Conservation (phyloP, 2,329 filamentous ascomycete genomes). For the Xylariaceae sp. region DNA sequence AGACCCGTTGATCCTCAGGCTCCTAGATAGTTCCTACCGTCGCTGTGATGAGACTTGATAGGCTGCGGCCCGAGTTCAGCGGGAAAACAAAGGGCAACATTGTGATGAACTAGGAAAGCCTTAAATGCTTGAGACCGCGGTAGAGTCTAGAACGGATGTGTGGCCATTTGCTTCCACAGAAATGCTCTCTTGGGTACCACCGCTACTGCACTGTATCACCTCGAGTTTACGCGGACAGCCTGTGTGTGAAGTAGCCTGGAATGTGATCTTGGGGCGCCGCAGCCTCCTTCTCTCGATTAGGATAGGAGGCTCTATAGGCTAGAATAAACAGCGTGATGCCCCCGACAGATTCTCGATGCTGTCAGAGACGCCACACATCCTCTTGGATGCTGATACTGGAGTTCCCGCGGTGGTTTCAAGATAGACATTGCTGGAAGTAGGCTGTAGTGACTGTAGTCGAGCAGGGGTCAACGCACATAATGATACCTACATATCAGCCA, state of each 20-base stretch:
- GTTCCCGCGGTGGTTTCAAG: background rate
- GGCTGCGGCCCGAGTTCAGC: slow-evolving; percentile 6
- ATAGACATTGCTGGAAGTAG: slow-evolving; percentile 1
- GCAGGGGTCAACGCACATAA: slow-evolving; percentile 3
- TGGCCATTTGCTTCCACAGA: slow-evolving; percentile 5
- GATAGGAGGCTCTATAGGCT: background rate
- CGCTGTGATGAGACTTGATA: background rate
- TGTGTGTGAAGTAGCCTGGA: slow-evolving; percentile 15
- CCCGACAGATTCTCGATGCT: background rate
- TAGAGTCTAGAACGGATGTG: slow-evolving; percentile 1
- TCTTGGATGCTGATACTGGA: background rate
- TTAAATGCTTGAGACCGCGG: slow-evolving; percentile 1
- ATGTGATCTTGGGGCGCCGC: background rate
- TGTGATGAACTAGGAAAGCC: background rate
- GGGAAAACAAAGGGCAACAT: background rate
- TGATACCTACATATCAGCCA: background rate
- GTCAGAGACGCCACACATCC: background rate
- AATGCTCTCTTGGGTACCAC: slow-evolving; percentile 16
- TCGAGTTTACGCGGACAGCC: slow-evolving; percentile 13
- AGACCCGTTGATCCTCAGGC: background rate
- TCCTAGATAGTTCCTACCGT: background rate
- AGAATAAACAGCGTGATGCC: background rate
- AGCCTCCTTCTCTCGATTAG: background rate
- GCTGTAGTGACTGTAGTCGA: no score
- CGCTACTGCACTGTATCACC: slow-evolving; percentile 20